Conservation (phyloP, 345 rosid genomes). For the Boechera divaricarpa region DNA sequence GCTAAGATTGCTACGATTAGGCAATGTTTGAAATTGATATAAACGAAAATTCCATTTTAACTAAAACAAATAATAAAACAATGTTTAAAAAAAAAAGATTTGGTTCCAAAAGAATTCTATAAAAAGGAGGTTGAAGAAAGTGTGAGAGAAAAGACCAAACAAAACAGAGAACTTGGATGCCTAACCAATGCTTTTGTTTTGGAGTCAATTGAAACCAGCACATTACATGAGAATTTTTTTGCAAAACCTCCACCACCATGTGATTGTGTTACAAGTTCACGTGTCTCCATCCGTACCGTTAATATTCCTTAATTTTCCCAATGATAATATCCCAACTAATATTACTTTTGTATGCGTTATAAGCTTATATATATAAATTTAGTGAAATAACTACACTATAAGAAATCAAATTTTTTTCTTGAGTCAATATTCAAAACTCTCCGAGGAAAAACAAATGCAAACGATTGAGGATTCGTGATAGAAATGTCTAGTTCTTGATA, state of each 20-base stretch:
- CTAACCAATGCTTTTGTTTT: constrained; percentile 50
- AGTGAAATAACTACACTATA: not conserved
- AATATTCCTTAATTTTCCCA: not conserved
- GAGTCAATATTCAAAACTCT: too few species aligned
- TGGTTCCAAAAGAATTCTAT: constrained; percentile 34
- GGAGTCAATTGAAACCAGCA: constrained; percentile 23
- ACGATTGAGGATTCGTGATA: too few species aligned
- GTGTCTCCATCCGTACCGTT: constrained; percentile 23
- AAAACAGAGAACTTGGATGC: constrained; percentile 44
- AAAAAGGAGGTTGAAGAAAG: constrained; percentile 34
- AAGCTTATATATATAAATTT: not conserved
- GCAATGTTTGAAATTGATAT: constrained; percentile 10
- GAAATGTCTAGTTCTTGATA: too few species aligned
- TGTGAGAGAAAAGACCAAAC: constrained; percentile 36
- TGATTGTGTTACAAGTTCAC: constrained; percentile 25
- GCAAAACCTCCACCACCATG: constrained; percentile 18
- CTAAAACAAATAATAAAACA: constrained; percentile 23
- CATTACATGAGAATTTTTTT: constrained; percentile 23
- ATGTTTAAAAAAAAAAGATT: constrained; percentile 14
- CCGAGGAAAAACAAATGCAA: too few species aligned
- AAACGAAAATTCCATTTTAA: constrained; percentile 13
- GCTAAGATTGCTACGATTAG: not conserved
- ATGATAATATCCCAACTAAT: not conserved
- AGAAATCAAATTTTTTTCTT: not conserved
- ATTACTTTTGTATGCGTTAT: not conserved